Conservation (phyloP, 352 stramenopile genomes). For the Thraustotheca clavata region DNA sequence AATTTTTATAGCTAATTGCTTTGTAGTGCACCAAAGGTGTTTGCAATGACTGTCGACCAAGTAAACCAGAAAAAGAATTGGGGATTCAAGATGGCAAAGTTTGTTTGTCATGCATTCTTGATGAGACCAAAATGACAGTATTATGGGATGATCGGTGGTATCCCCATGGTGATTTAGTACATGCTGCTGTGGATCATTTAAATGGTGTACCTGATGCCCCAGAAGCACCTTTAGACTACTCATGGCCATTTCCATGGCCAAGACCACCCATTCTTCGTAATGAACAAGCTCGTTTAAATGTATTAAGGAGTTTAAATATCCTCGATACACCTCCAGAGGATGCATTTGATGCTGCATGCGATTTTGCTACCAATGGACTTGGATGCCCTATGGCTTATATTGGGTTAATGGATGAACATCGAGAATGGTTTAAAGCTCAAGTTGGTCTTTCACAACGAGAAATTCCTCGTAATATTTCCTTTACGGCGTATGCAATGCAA, state of each 20-base stretch:
- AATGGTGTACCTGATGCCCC: neutral
- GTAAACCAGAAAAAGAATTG: neutral
- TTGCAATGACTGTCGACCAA: neutral
- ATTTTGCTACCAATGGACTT: constrained; percentile 16
- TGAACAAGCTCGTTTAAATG: neutral
- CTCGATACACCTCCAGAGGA: constrained; percentile 19
- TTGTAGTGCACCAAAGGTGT: constrained; percentile 1
- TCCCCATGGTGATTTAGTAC: neutral
- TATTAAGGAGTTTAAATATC: constrained; percentile 4
- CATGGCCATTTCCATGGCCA: constrained; percentile 16
- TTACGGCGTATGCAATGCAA: constrained; percentile 8
- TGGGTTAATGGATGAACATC: constrained; percentile 12
- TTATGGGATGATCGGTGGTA: constrained; percentile 1
- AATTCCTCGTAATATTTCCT: constrained; percentile 18
- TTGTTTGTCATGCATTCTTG: neutral
- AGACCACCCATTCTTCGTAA: constrained; percentile 1
- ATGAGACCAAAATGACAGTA: neutral
- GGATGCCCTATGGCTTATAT: constrained; percentile 14
- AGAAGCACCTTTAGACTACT: constrained; percentile 6
- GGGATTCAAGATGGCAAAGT: neutral
- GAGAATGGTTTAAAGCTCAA: constrained; percentile 20
- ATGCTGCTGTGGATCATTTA: neutral
- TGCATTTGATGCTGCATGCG: constrained; percentile 16
- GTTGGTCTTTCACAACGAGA: constrained; percentile 13
- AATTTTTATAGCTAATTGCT: neutral